Conservation (phyloP, 805 yeast species). For the Cyberlindnera lachancei region DNA sequence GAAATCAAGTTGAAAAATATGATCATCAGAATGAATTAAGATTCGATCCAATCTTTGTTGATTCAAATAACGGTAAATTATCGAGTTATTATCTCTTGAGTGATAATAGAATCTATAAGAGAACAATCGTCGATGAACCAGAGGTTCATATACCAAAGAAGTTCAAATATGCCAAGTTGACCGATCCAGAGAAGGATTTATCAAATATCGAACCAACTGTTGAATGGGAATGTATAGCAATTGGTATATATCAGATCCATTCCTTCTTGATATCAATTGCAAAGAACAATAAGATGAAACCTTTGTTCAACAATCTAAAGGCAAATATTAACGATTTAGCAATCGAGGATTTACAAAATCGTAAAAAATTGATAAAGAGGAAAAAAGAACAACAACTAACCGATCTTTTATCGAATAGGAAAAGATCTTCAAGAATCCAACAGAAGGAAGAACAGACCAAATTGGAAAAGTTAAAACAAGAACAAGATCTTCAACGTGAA, state of each 20-base stretch:
- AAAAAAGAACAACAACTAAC: slow-evolving; percentile 59
- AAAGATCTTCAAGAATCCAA: slow-evolving; percentile 67
- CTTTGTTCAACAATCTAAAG: slow-evolving; percentile 27
- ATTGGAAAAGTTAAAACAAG: slow-evolving; percentile 36
- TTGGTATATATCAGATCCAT: slow-evolving; percentile 39
- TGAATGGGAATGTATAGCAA: slow-evolving; percentile 33
- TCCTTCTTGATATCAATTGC: slow-evolving; percentile 22
- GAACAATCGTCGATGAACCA: slow-evolving; percentile 24
- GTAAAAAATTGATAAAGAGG: slow-evolving; percentile 46
- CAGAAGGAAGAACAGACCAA: slow-evolving; percentile 56
- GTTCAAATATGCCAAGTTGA: slow-evolving; percentile 22
- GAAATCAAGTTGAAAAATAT: slow-evolving; percentile 38
- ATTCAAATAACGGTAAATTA: no score
- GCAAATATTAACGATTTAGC: slow-evolving; percentile 28
- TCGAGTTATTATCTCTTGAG: slow-evolving; percentile 35
- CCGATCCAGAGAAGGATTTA: slow-evolving; percentile 21
- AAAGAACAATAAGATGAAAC: slow-evolving; percentile 23
- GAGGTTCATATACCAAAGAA: slow-evolving; percentile 29
- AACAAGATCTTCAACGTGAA: slow-evolving; percentile 12
- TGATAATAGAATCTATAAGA: slow-evolving; percentile 44
- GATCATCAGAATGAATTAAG: slow-evolving; percentile 24
- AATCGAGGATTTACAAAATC: slow-evolving; percentile 41
- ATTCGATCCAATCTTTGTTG: slow-evolving; percentile 25
- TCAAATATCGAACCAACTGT: slow-evolving; percentile 30
- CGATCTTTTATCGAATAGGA: slow-evolving; percentile 56